Evolutionary conservation across 1,284 basidiomycete species (phyloP).

Genomic region (Sporisorium graminicola): DNA sequence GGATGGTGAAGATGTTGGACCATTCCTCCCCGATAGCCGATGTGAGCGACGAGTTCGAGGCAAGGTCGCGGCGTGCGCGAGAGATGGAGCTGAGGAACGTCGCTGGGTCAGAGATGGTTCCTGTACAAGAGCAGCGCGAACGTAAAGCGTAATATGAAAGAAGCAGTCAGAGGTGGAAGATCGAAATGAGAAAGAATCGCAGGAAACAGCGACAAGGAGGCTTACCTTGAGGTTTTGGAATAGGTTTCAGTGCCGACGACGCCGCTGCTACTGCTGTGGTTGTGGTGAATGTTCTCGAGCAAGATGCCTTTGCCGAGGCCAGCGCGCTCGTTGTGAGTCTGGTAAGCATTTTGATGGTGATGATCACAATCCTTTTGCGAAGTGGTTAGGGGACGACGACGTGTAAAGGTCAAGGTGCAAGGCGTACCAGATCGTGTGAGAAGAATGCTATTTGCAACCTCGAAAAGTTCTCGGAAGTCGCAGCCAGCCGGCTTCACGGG

Average conservation of each 20-base stretch:
- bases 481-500: slow-evolving; percentile 10
- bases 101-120: slow-evolving; percentile 19
- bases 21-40: slow-evolving; percentile 73
- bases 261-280: slow-evolving; percentile 15
- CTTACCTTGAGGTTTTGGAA: no score
- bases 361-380: background rate
- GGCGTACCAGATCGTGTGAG: slow-evolving; percentile 5
- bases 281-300: slow-evolving; percentile 26
- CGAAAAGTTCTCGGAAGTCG: slow-evolving; percentile 41
- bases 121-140: background rate
- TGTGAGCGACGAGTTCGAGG: slow-evolving; percentile 53
- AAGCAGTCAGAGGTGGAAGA: background rate
- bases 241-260: slow-evolving; percentile 1
- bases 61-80: slow-evolving; percentile 77
- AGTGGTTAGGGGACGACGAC: background rate
- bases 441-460: slow-evolving; percentile 12
- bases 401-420: background rate
- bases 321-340: slow-evolving; percentile 6
- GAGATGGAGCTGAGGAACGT: slow-evolving; percentile 81
- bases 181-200: background rate
- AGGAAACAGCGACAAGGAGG: background rate
- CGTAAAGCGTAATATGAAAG: background rate
- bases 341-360: slow-evolving; percentile 15
- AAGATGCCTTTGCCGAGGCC: slow-evolving; percentile 20
- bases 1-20: slow-evolving; percentile 78